phyloP scores from a whole-genome alignment of 345 rosid genomes.

The Salix koriyanagi region DNA sequence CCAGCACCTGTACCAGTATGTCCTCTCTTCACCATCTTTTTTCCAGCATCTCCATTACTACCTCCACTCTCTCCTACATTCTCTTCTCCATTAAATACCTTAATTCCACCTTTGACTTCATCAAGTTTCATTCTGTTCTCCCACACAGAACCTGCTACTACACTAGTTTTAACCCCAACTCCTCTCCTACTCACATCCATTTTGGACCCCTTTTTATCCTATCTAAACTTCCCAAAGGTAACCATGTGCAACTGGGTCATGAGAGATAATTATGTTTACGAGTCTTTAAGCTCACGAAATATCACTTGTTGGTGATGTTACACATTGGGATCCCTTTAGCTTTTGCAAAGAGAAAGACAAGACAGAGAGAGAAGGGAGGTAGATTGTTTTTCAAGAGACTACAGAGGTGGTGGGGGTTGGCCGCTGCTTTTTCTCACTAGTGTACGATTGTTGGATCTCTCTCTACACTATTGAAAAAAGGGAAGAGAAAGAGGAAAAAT shows the following conservation, averaged over 20 bases:
- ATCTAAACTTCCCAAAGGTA: constrained; percentile 8
- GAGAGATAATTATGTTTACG: constrained; percentile 31
- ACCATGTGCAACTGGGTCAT: constrained; percentile 26
- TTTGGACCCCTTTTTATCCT: background rate
- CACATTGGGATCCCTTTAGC: constrained; percentile 9
- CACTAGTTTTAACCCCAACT: constrained; percentile 31
- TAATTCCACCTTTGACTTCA: constrained; percentile 57
- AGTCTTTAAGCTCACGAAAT: constrained; percentile 48
- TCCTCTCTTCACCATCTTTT: constrained; percentile 21
- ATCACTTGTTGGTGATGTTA: constrained; percentile 28
- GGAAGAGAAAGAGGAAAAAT: background rate
- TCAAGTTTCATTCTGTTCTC: constrained; percentile 75
- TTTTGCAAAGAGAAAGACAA: constrained; percentile 12
- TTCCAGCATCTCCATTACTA: background rate
- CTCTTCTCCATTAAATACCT: constrained; percentile 46
- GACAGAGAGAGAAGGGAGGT: constrained; percentile 1
- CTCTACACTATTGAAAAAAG: background rate
- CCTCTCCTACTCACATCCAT: constrained; percentile 41
- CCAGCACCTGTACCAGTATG: constrained; percentile 8
- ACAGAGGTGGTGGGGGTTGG: background rate
- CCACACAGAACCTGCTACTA: constrained; percentile 72
- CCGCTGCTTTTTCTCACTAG: background rate
- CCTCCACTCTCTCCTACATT: background rate
- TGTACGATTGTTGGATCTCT: background rate
- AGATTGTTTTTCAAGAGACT: constrained; percentile 13